phyloP scores from a whole-genome alignment of 2,329 filamentous ascomycete species.

The Fusarium nematophilum region DNA sequence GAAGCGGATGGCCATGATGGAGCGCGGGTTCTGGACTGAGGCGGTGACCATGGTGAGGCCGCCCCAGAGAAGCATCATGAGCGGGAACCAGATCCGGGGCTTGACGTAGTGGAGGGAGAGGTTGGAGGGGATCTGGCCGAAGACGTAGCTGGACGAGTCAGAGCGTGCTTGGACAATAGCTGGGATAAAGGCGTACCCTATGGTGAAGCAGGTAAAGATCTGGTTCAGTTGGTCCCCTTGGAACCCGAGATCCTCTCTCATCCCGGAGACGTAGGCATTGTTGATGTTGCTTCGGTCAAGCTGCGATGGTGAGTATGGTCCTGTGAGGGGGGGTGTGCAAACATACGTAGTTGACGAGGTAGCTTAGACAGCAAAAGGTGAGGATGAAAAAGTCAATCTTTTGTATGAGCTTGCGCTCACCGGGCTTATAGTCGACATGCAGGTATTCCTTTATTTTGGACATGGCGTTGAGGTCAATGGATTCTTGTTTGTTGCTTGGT shows the following conservation, averaged over 20 bases:
- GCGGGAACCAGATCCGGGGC: constrained; percentile 72
- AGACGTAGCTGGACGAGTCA: constrained; percentile 48
- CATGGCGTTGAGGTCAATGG: too few relatives aligned
- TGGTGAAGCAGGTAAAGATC: constrained; percentile 52
- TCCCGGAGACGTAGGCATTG: constrained; percentile 58
- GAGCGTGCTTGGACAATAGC: not conserved
- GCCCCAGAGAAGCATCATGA: constrained; percentile 74
- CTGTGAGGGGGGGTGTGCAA: not conserved
- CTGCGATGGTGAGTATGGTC: constrained; percentile 16
- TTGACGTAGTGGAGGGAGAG: constrained; percentile 71
- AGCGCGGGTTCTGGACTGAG: constrained; percentile 51
- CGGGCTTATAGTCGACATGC: constrained; percentile 49
- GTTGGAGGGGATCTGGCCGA: constrained; percentile 72
- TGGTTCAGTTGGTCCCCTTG: constrained; percentile 56
- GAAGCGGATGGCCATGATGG: constrained; percentile 54
- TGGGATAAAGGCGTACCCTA: constrained; percentile 44
- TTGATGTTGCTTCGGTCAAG: constrained; percentile 54
- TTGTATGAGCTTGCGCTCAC: constrained; percentile 59
- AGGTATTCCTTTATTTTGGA: constrained; percentile 48
- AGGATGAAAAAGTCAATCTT: constrained; percentile 75
- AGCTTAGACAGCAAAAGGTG: constrained; percentile 71
- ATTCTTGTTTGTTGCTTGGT: too few relatives aligned
- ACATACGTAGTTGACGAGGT: constrained; percentile 66
- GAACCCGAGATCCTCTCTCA: constrained; percentile 59
- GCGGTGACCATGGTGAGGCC: constrained; percentile 68